Percentiles rank a stretch among this genome's conserved stretches.
phyloP scores from a whole-genome alignment of 1,284 basidiomycete species.

The Leccinum laetum region DNA sequence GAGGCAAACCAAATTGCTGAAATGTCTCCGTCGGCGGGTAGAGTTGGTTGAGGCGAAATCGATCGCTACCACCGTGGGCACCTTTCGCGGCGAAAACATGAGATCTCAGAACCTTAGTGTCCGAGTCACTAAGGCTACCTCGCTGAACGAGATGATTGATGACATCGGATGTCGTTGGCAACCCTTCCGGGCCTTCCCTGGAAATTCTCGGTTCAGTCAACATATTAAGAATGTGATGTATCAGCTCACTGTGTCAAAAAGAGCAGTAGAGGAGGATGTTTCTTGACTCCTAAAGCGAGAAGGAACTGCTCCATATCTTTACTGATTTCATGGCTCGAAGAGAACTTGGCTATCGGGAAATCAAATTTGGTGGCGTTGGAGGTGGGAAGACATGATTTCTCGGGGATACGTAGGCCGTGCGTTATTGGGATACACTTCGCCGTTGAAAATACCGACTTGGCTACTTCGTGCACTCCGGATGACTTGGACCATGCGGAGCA shows the following conservation, averaged over 20 bases:
- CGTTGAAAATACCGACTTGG: slow-evolving; percentile 57
- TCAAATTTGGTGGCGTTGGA: slow-evolving; percentile 59
- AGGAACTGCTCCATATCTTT: slow-evolving; percentile 76
- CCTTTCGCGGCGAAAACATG: too few relatives aligned
- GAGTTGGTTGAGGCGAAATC: too few relatives aligned
- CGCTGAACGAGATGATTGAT: too few relatives aligned
- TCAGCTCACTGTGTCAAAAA: slow-evolving; percentile 63
- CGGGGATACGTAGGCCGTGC: slow-evolving; percentile 68
- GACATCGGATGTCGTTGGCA: too few relatives aligned
- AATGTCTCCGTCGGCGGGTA: too few relatives aligned
- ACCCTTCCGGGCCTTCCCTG: too few relatives aligned
- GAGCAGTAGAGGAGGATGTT: slow-evolving; percentile 82
- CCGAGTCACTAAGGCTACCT: too few relatives aligned
- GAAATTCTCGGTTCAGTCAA: neutral
- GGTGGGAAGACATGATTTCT: slow-evolving; percentile 83
- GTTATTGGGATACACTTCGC: slow-evolving; percentile 82
- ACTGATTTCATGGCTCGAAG: slow-evolving; percentile 64
- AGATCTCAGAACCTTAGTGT: too few relatives aligned
- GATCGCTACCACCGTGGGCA: too few relatives aligned
- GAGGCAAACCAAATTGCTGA: too few relatives aligned
- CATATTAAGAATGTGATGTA: neutral
- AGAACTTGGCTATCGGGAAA: slow-evolving; percentile 74
- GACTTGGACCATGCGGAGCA: slow-evolving; percentile 66
- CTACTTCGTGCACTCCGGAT: slow-evolving; percentile 38
- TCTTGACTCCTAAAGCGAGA: slow-evolving; percentile 75